Percentiles rank a stretch among this genome's conserved stretches.
These are phyloP conservation scores for Boletus mariae DNA, from an alignment of 1,284 basidiomycete species.

Conservation along the genomic window DNA sequence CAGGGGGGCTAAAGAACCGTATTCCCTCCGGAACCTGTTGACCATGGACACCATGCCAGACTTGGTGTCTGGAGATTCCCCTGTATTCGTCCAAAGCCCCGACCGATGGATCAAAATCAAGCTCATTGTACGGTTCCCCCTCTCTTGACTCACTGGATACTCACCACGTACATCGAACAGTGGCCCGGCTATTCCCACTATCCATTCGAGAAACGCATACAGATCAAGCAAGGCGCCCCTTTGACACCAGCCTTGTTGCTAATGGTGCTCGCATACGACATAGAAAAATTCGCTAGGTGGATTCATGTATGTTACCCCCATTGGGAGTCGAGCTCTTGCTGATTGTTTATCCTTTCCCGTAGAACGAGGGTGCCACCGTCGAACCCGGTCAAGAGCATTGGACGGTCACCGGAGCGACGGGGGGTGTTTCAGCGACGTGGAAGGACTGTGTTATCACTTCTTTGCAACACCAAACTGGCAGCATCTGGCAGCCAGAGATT, in stretches of 20 bases:
- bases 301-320: constrained; percentile 26
- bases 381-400: constrained; percentile 37
- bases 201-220: constrained; percentile 31
- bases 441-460: constrained; percentile 35
- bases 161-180: constrained; percentile 15
- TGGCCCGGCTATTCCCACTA: constrained; percentile 37
- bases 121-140: constrained; percentile 16
- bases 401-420: constrained; percentile 20
- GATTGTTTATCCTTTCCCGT: background rate
- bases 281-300: constrained; percentile 26
- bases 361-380: constrained; percentile 25
- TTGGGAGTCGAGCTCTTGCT: background rate
- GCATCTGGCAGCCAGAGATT: constrained; percentile 42
- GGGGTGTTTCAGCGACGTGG: constrained; percentile 21
- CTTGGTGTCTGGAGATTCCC: constrained; percentile 16
- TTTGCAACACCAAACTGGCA: constrained; percentile 37
- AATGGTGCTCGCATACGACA: constrained; percentile 23
- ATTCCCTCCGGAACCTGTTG: constrained; percentile 23
- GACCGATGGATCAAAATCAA: constrained; percentile 26
- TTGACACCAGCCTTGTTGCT: constrained; percentile 28
- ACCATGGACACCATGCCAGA: constrained; percentile 21
- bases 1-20: constrained; percentile 14
- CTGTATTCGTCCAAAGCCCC: constrained; percentile 14
- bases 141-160: background rate
- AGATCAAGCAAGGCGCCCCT: constrained; percentile 17